Conservation (phyloP, 1,284 basidiomycete species). For the Leccinum pallidistipes region DNA sequence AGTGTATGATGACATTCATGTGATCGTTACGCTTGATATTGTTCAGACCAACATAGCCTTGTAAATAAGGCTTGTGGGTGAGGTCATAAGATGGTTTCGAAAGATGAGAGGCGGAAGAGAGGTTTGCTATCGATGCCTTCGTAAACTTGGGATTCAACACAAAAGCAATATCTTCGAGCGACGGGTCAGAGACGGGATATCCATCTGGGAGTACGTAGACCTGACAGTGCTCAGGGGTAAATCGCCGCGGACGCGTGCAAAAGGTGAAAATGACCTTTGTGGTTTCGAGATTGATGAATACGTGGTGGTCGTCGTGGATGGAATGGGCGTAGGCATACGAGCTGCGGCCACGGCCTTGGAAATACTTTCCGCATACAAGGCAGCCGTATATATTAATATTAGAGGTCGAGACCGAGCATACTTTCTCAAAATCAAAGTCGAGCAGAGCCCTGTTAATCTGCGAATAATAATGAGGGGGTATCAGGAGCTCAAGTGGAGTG, state of each 20-base stretch:
- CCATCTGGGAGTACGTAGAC: conserved; percentile 99
- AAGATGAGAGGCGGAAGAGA: conserved; percentile 64
- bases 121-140: conserved; percentile 45
- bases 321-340: conserved; percentile 97
- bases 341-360: conserved; percentile 91
- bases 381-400: conserved; percentile 99
- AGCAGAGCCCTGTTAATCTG: conserved; percentile 87
- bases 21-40: conserved; percentile 98
- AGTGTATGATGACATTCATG: conserved; percentile 96
- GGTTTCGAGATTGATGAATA: conserved; percentile 94
- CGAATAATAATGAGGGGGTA: conserved; percentile 22
- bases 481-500: conserved; percentile 15
- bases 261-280: conserved; percentile 62
- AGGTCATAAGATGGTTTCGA: conserved; percentile 83
- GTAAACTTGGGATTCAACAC: conserved; percentile 88
- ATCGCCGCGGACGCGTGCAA: conserved; percentile 18
- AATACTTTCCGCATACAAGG: conserved; percentile 98
- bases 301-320: conserved; percentile 97
- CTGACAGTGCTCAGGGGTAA: conserved; percentile 41
- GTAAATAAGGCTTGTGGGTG: conserved; percentile 76
- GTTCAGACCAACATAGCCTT: conserved; percentile 96
- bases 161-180: conserved; percentile 90
- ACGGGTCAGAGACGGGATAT: conserved; percentile 93
- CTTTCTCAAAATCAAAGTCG: conserved; percentile 99
- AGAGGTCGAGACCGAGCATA: conserved; percentile 94